phyloP scores from a whole-genome alignment of 306 rosid species.

The Inga laurina region DNA sequence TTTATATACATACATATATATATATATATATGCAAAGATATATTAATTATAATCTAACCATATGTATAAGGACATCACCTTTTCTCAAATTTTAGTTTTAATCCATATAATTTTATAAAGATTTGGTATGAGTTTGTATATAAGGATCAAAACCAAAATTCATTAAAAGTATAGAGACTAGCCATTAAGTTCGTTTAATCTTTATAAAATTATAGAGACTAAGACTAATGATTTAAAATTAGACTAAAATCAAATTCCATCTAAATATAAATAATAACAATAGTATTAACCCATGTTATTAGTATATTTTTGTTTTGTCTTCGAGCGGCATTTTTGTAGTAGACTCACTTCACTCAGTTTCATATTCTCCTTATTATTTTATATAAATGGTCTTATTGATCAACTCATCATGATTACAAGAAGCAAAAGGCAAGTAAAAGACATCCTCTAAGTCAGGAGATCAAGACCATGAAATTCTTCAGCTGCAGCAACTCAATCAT shows the following conservation, averaged over 20 bases:
- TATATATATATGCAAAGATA: neutral
- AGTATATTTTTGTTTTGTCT: neutral
- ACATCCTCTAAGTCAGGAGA: slow-evolving; percentile 50
- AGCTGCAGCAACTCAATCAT: slow-evolving; percentile 44
- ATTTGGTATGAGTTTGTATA: too few relatives aligned
- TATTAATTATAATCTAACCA: neutral
- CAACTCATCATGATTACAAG: slow-evolving; percentile 39
- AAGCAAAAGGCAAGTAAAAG: slow-evolving; percentile 41
- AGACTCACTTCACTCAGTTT: neutral
- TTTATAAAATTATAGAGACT: too few relatives aligned
- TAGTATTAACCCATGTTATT: neutral
- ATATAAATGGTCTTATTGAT: slow-evolving; percentile 30
- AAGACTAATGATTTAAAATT: too few relatives aligned
- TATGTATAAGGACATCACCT: neutral
- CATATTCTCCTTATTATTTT: neutral
- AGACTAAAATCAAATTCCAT: too few relatives aligned
- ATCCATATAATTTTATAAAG: too few relatives aligned
- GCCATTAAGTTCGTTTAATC: too few relatives aligned
- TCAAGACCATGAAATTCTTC: slow-evolving; percentile 56
- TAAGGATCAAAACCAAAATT: too few relatives aligned
- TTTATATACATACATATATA: neutral
- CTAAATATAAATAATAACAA: too few relatives aligned
- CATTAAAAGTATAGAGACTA: too few relatives aligned
- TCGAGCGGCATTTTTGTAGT: neutral
- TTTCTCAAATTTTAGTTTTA: neutral